Evolutionary conservation across 805 yeast species (phyloP).

Genomic region (Zygoascus biomembranicola): DNA sequence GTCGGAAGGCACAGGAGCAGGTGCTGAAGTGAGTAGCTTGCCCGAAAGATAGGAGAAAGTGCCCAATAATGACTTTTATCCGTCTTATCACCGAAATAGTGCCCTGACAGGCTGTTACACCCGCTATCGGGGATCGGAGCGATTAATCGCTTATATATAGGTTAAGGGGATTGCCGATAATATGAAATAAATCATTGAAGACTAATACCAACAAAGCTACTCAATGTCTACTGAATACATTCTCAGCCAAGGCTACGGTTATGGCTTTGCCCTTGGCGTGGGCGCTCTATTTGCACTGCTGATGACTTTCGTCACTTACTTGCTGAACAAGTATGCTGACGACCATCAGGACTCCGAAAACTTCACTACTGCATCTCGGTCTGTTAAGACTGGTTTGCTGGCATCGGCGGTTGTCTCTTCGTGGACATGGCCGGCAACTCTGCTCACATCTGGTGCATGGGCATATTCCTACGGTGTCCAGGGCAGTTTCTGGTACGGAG

Average conservation of each 20-base stretch:
- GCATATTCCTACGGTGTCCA: constrained; percentile 69
- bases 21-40: too few species aligned
- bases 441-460: constrained; percentile 66
- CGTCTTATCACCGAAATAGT: too few species aligned
- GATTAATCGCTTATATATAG: too few species aligned
- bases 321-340: constrained; percentile 67
- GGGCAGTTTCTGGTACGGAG: constrained; percentile 77
- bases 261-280: constrained; percentile 84
- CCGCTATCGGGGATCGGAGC: too few species aligned
- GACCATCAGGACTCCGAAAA: constrained; percentile 89
- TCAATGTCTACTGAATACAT: constrained; percentile 21
- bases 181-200: too few species aligned
- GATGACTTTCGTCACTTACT: constrained; percentile 65
- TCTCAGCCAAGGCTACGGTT: constrained; percentile 73
- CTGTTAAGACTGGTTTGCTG: constrained; percentile 75
- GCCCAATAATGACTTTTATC: too few species aligned
- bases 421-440: constrained; percentile 87
- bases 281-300: constrained; percentile 55
- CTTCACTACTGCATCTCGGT: constrained; percentile 84
- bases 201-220: not conserved
- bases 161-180: too few species aligned
- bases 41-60: too few species aligned
- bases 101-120: too few species aligned
- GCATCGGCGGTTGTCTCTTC: constrained; percentile 86
- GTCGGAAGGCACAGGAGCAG: too few species aligned